phyloP scores from a whole-genome alignment of 129 eudicot genomes.

The Rutidosis leptorrhynchoides region DNA sequence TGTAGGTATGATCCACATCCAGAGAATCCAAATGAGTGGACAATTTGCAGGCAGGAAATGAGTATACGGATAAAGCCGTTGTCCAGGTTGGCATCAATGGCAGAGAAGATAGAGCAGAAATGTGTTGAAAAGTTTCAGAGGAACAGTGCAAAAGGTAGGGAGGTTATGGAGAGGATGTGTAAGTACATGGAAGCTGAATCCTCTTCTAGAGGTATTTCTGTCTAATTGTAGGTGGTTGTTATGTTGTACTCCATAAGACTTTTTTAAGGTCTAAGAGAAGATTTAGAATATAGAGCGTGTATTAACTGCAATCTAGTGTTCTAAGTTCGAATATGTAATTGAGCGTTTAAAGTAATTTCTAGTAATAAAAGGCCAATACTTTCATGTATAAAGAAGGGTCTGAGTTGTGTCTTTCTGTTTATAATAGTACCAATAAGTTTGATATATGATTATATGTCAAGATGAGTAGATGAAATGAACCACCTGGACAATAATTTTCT shows the following conservation, averaged over 20 bases:
- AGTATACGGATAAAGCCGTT: conserved; percentile 84
- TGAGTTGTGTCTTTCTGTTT: background rate
- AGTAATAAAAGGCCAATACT: background rate
- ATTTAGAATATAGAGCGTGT: background rate
- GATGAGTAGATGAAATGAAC: background rate
- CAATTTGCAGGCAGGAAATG: conserved; percentile 86
- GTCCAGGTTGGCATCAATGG: conserved; percentile 87
- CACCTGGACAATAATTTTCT: background rate
- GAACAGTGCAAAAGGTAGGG: conserved; percentile 92
- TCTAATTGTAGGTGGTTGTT: conserved; percentile 37
- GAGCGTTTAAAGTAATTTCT: conserved; percentile 5
- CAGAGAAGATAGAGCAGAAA: conserved; percentile 91
- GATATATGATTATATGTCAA: no score
- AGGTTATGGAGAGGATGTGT: conserved; percentile 99
- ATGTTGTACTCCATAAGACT: conserved; percentile 25
- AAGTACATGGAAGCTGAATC: conserved; percentile 98
- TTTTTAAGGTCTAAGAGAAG: conserved; percentile 19
- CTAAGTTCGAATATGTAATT: background rate
- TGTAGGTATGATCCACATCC: conserved; percentile 91
- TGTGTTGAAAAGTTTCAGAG: conserved; percentile 90
- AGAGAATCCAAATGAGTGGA: conserved; percentile 74
- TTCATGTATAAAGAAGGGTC: background rate
- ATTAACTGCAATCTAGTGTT: conserved; percentile 20
- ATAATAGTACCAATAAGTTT: background rate
- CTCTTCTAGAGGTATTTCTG: conserved; percentile 51